Evolutionary conservation across 768 basidiomycete species (phyloP), one percentile per base, ranked within the genome.

Genomic region (Trametes gibbosa): DNA sequence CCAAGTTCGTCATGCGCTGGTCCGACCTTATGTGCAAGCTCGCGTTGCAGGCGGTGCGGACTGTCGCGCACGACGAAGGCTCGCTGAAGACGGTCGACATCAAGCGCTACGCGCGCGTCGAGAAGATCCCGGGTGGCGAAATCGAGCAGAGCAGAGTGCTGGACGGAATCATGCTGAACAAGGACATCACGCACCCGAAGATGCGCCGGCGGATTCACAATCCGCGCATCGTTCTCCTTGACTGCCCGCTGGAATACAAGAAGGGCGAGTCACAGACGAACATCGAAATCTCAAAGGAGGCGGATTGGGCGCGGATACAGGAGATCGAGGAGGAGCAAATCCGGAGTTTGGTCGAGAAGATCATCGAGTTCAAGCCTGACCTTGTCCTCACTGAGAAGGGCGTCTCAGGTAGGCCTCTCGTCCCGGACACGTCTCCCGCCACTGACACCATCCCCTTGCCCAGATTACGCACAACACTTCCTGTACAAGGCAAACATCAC

Each of bases 251-350:
- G 56, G 96, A 98, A 77, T 98, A 99, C 78, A 99, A 98, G 78
- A 98, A 98, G 80, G 96, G 96, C 25, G 97, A 98, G 78, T 86
- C 83, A 56, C 97, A 99, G 75, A 98, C 97, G 60, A 97, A 98
- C 72, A 98, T 98, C 81, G 96, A 98, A 76, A 94, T 98, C 64
- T 87, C 87, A 43, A 93, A 92, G 74, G 95, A 95, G 77, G 79
- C 80, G 19, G 95, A 99, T 70, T 99, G 95, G 92, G 86, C 88
- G 53, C 77, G 92, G 47, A 89, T 93, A 24, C 89, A 95, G 73
- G 85, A 90, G 70, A 91, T 98, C 59, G 97, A 98, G 77, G 97
- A 99, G 75, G 93, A 98, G 74, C 95, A 98, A 73, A 87, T 98
- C 67, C 93, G 95, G 78, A 69, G 78, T 21, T 82, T 96, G 75